Evolutionary conservation across 1,284 basidiomycete species (phyloP).

Genomic region (Jaminaea rosea): DNA sequence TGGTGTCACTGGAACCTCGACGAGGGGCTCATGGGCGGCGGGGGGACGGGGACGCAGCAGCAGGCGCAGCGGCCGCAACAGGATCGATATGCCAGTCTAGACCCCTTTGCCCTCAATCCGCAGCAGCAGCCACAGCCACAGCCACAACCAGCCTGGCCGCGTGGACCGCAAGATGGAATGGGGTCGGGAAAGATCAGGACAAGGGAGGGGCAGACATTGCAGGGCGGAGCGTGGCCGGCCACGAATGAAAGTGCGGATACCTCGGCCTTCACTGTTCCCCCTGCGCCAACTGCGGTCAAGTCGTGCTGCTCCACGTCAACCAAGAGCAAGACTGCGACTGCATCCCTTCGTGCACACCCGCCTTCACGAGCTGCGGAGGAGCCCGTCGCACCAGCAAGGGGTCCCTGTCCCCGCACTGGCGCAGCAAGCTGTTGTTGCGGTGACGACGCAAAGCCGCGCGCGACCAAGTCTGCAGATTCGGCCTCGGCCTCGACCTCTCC

Average conservation of each 20-base stretch:
- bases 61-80: conserved; percentile 7
- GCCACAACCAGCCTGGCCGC: conserved; percentile 11
- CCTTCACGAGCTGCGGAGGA: not conserved
- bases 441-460: no score
- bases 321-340: not conserved
- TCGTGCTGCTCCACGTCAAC: not conserved
- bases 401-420: conserved; percentile 6
- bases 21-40: not conserved
- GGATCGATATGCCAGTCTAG: conserved; percentile 11
- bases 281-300: not conserved
- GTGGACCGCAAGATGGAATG: conserved; percentile 20
- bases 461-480: not conserved
- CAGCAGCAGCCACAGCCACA: not conserved
- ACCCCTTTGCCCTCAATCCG: not conserved
- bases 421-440: conserved; percentile 3
- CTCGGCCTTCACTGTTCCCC: no score
- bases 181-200: not conserved
- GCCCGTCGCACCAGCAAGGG: not conserved
- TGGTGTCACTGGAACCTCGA: conserved; percentile 41
- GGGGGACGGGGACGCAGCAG: conserved; percentile 3
- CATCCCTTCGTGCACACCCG: no score
- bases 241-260: no score
- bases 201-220: not conserved
- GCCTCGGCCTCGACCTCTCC: not conserved
- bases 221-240: not conserved